phyloP scores from a whole-genome alignment of 1,284 basidiomycete species.

The Pseudozyma tsukubaensis region DNA sequence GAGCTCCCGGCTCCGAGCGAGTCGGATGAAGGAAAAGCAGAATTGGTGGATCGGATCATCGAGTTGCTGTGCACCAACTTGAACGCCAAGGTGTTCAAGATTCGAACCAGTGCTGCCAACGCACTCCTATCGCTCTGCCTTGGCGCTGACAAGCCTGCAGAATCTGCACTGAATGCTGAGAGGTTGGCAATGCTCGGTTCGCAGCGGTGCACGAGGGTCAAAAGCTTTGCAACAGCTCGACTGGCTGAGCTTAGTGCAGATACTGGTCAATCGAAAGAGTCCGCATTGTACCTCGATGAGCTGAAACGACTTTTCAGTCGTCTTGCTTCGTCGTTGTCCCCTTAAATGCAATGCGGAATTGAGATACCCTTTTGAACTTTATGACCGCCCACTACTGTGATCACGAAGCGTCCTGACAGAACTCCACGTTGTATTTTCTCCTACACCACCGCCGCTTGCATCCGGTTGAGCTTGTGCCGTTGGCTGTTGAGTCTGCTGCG shows the following conservation, averaged over 20 bases:
- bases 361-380: too few relatives aligned
- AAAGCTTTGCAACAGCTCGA: constrained; percentile 9
- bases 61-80: constrained; percentile 22
- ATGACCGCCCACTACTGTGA: constrained; percentile 1
- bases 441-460: not conserved
- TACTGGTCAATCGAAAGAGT: constrained; percentile 19
- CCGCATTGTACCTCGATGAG: constrained; percentile 26
- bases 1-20: too few relatives aligned
- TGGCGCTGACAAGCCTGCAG: not conserved
- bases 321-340: not conserved
- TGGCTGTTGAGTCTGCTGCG: constrained; percentile 19
- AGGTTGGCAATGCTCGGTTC: constrained; percentile 13
- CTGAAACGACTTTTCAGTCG: constrained; percentile 17
- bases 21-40: not conserved
- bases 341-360: too few relatives aligned
- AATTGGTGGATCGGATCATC: constrained; percentile 11
- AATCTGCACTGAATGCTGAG: not conserved
- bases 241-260: constrained; percentile 10
- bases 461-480: constrained; percentile 12
- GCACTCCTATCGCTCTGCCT: constrained; percentile 25
- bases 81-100: constrained; percentile 34
- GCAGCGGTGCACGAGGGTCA: constrained; percentile 8
- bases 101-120: constrained; percentile 24
- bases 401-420: constrained; percentile 30
- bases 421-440: constrained; percentile 14